These are phyloP conservation scores for Psidium friedrichsthalianum DNA, from an alignment of 345 rosid species.

Conservation along the genomic window DNA sequence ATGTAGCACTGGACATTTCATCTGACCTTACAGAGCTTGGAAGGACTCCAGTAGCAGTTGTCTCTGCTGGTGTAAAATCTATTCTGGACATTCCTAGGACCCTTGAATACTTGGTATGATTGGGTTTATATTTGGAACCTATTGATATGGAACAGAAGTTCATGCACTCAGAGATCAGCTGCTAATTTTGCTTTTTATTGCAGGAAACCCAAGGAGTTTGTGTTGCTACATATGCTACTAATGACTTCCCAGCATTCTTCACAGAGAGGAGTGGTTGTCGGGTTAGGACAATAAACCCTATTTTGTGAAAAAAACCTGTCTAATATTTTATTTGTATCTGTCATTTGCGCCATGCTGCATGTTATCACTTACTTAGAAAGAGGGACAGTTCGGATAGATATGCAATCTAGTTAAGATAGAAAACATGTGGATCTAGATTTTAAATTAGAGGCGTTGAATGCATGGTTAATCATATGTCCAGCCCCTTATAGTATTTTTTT, in stretches of 20 bases:
- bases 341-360: not conserved
- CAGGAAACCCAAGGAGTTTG: constrained; percentile 98
- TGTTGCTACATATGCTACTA: constrained; percentile 71
- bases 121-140: not conserved
- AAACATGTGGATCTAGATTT: not conserved
- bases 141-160: not conserved
- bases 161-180: not conserved
- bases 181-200: not conserved
- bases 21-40: constrained; percentile 93
- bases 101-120: constrained; percentile 74
- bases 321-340: not conserved
- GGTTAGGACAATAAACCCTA: constrained; percentile 18
- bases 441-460: not conserved
- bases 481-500: not conserved
- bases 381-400: not conserved
- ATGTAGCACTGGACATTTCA: constrained; percentile 88
- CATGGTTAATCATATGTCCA: not conserved
- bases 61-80: constrained; percentile 88
- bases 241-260: constrained; percentile 91
- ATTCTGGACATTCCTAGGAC: constrained; percentile 88
- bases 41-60: constrained; percentile 77
- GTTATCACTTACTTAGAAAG: not conserved
- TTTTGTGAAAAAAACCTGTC: not conserved
- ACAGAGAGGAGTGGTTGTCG: constrained; percentile 79
- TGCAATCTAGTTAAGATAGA: not conserved